These are phyloP conservation scores for Rhododendron ovatum DNA, from an alignment of 148 eudicot genomes.

Conservation along the genomic window DNA sequence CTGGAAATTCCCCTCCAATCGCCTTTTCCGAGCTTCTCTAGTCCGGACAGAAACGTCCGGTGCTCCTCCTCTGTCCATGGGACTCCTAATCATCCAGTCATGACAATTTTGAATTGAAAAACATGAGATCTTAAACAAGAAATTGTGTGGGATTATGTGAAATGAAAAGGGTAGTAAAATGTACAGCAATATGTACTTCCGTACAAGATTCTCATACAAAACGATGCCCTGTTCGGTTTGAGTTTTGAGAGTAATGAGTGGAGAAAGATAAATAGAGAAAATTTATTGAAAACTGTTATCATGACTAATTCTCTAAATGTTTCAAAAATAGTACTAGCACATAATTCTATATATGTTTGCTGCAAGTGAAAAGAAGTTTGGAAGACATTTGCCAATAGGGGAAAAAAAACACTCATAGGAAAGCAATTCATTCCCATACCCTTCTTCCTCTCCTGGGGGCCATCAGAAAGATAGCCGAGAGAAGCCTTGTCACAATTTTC, in stretches of 20 bases:
- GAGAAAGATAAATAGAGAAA: too few relatives aligned
- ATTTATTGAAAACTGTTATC: too few relatives aligned
- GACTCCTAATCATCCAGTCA: constrained; percentile 26
- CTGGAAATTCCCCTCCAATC: constrained; percentile 68
- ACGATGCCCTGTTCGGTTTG: too few relatives aligned
- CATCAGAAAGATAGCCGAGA: constrained; percentile 38
- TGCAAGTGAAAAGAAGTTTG: not conserved
- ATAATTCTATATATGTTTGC: not conserved
- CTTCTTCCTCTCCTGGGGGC: constrained; percentile 45
- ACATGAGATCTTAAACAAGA: not conserved
- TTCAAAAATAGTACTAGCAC: too few relatives aligned
- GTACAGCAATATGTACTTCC: not conserved
- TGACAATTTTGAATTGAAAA: not conserved
- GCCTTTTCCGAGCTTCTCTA: constrained; percentile 58
- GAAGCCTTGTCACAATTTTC: constrained; percentile 26
- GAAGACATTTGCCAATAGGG: not conserved
- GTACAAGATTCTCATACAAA: not conserved
- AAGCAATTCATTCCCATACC: constrained; percentile 16
- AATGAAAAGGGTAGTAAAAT: not conserved
- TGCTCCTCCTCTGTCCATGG: constrained; percentile 69
- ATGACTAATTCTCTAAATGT: too few relatives aligned
- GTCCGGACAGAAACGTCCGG: constrained; percentile 38
- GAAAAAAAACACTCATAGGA: not conserved
- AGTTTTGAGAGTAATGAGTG: too few relatives aligned
- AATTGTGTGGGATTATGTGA: not conserved